Percentiles rank a stretch among this genome's conserved stretches.
These are phyloP conservation scores for Clonostachys rhizophaga DNA, from an alignment of 2,329 filamentous ascomycete genomes.

Conservation along the genomic window DNA sequence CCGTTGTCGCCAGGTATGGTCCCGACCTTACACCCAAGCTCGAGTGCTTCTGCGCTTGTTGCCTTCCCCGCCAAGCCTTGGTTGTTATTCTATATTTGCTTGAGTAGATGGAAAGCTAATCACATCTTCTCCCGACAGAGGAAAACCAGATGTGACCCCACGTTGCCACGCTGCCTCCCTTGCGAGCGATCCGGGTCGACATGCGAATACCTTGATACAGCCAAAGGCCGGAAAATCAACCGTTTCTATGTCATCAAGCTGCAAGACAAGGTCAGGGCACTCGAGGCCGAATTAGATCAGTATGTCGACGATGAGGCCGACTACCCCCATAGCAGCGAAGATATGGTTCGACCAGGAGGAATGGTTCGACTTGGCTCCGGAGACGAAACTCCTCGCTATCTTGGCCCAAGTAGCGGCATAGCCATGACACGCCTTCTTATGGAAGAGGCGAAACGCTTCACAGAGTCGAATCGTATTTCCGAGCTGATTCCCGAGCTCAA, in stretches of 20 bases:
- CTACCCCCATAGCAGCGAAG: conserved; percentile 67
- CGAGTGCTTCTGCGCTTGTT: conserved; percentile 1
- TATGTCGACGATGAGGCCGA: conserved; percentile 74
- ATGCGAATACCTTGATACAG: conserved; percentile 94
- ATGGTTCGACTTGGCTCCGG: conserved; percentile 79
- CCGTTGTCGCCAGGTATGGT: conserved; percentile 69
- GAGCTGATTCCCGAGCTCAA: conserved; percentile 79
- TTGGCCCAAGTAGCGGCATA: conserved; percentile 92
- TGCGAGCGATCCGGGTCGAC: conserved; percentile 88
- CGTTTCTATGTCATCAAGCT: conserved; percentile 90
- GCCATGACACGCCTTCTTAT: conserved; percentile 93
- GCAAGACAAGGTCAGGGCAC: conserved; percentile 76
- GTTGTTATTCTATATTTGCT: neutral
- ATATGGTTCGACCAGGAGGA: conserved; percentile 82
- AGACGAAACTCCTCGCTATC: conserved; percentile 81
- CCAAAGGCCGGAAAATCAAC: conserved; percentile 80
- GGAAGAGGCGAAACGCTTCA: conserved; percentile 93
- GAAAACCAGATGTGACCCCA: conserved; percentile 94
- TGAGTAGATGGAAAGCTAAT: neutral
- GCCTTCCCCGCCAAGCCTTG: neutral
- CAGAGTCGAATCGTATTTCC: conserved; percentile 84
- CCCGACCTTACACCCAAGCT: conserved; percentile 1
- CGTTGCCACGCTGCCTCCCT: conserved; percentile 83
- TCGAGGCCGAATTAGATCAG: conserved; percentile 77
- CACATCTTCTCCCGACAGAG: conserved; percentile 48